Evolutionary conservation across 106 monocot species (phyloP).

Genomic region (Platanthera zijinensis): DNA sequence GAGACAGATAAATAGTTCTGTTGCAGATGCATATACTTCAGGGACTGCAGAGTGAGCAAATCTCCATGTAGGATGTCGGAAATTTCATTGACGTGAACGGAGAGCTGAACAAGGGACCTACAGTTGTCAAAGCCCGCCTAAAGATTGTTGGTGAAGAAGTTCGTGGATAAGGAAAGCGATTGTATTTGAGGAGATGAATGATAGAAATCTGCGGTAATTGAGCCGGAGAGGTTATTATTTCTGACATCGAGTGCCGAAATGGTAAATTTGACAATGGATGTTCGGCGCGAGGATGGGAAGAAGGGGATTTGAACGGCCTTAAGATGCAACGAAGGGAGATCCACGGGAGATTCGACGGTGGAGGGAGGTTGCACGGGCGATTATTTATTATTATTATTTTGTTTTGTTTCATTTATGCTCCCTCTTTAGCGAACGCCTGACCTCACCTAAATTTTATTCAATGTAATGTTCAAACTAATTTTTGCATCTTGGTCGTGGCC

Average conservation of each 20-base stretch:
- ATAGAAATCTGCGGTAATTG: slow-evolving; percentile 19
- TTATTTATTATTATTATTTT: too few relatives aligned
- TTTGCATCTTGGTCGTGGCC: too few relatives aligned
- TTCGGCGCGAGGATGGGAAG: too few relatives aligned
- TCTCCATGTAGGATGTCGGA: slow-evolving; percentile 40
- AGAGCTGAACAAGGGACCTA: slow-evolving; percentile 30
- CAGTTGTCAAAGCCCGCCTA: slow-evolving; percentile 39
- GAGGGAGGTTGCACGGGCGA: too few relatives aligned
- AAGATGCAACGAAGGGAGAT: too few relatives aligned
- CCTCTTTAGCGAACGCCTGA: too few relatives aligned
- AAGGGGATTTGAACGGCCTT: too few relatives aligned
- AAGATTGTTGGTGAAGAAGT: slow-evolving; percentile 32
- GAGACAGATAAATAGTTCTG: slow-evolving; percentile 34
- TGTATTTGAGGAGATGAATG: slow-evolving; percentile 17
- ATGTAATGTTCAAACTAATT: too few relatives aligned
- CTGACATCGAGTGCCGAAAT: slow-evolving; percentile 2
- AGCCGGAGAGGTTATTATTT: background rate
- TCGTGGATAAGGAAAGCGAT: slow-evolving; percentile 34
- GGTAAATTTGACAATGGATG: too few relatives aligned
- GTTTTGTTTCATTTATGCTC: too few relatives aligned
- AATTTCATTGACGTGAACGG: slow-evolving; percentile 27
- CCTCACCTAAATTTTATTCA: too few relatives aligned
- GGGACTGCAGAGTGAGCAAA: slow-evolving; percentile 26
- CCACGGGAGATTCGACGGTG: too few relatives aligned
- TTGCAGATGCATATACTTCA: slow-evolving; percentile 30